Evolutionary conservation across 352 stramenopile genomes (phyloP).

Genomic region (Phytophthora palmivora): DNA sequence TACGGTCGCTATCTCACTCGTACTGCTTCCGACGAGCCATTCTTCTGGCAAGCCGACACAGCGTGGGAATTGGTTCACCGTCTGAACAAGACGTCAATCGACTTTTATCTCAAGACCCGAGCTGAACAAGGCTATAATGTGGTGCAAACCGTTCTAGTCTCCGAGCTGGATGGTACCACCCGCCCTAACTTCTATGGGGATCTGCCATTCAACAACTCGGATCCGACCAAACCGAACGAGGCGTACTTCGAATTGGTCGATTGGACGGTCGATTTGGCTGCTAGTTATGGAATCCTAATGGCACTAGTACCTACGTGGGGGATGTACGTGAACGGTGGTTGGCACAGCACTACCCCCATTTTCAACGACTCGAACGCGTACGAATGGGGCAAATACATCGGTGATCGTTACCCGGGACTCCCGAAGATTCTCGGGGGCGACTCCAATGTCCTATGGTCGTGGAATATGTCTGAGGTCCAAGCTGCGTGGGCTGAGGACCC

Average conservation of each 20-base stretch:
- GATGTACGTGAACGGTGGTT: too few species aligned
- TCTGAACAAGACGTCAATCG: conserved; percentile 5
- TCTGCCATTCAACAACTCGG: too few species aligned
- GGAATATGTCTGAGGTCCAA: conserved; percentile 10
- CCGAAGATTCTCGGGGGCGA: conserved; percentile 33
- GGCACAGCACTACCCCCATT: too few species aligned
- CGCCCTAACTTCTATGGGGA: conserved; percentile 34
- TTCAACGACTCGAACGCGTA: too few species aligned
- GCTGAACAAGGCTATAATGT: too few species aligned
- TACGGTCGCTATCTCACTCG: not conserved
- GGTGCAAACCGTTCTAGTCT: not conserved
- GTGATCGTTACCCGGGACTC: conserved; percentile 19
- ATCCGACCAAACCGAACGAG: too few species aligned
- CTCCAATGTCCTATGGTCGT: conserved; percentile 20
- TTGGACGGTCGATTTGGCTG: conserved; percentile 6
- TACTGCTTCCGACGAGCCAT: not conserved
- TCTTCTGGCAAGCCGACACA: too few species aligned
- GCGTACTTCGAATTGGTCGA: too few species aligned
- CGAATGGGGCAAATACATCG: conserved; percentile 27
- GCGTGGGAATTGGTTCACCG: conserved; percentile 1
- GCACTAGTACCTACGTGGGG: conserved; percentile 20
- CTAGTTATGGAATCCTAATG: conserved; percentile 33
- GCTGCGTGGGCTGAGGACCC: not conserved
- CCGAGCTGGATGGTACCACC: conserved; percentile 27
- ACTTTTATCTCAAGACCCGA: not conserved